Evolutionary conservation across 805 yeast genomes (phyloP), one percentile per base, ranked within the genome.

Genomic region (Metschnikowia chrysomelidarum): DNA sequence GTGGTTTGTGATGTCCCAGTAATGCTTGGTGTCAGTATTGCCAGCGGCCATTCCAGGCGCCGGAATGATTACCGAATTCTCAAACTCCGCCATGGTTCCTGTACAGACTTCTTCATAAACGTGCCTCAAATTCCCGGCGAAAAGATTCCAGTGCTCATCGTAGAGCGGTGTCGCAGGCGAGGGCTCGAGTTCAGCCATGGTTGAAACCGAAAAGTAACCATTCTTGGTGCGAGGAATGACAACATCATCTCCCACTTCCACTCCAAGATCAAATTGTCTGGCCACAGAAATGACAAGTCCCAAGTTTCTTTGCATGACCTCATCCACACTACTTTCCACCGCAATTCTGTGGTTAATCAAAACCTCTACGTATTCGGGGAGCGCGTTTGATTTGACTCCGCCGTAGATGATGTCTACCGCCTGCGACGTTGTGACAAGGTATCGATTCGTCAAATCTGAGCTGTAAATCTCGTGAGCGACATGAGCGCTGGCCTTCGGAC

Each of bases 21-120:
- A 83, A 49, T 72, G 68, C 39, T 65, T 62, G 4, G 88, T 82
- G 51, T 83, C 89, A 1, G 89, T 82, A 55, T 81, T 82, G 14
- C 82, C 89, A 2, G 83, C 66, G 69, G 77, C 73, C 24, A 82
- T 54, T n/a, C 74, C 64, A 1, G 88, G 86, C 2, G 82, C 65
- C 9, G 76, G 69, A 24, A 73, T 49, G 10, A 69, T 50, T 13
- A 61, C 59, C 3, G 30, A 19, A 14, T 27, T 37, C 10, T 37
- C 60, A 25, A 38, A 41, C 9, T 58, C 59, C 9, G 39, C 43
- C 23, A 34, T 31, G 3, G 43, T 36, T 12, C 60, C 60, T 4
- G 66, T 57, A 43, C 57, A 60, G 3, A 66, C 64, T 15, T 71
- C 71, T 46, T 70, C 75, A 40, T 63, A 41, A 64, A 71, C 61